A percentile compares a stretch with the other conserved stretches of the same genome.
phyloP scores from a whole-genome alignment of 2,329 filamentous ascomycete species.

The Claviceps monticola region DNA sequence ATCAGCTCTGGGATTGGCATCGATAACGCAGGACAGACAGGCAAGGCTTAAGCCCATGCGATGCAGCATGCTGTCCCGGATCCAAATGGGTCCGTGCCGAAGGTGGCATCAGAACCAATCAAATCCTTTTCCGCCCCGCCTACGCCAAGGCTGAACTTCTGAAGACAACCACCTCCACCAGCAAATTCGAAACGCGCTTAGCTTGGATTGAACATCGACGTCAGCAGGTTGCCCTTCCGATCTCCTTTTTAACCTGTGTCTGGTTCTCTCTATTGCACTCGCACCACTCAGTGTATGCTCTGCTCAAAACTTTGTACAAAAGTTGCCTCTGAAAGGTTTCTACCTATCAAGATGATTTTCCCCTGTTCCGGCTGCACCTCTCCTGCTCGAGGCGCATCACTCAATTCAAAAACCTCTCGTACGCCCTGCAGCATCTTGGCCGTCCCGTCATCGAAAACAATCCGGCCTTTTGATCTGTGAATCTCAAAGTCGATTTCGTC shows the following conservation, averaged over 20 bases:
- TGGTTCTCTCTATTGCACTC: background rate
- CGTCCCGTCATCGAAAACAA: constrained; percentile 50
- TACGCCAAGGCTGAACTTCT: constrained; percentile 9
- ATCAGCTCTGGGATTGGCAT: constrained; percentile 1
- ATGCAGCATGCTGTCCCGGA: constrained; percentile 14
- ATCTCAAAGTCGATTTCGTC: constrained; percentile 50
- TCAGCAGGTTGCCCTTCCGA: background rate
- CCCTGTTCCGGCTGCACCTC: constrained; percentile 22
- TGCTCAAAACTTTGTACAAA: constrained; percentile 32
- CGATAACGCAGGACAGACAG: constrained; percentile 12
- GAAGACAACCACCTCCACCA: constrained; percentile 1
- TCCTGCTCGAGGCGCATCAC: constrained; percentile 39
- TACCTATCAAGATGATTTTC: constrained; percentile 53
- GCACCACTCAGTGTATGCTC: constrained; percentile 11
- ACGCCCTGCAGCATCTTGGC: constrained; percentile 81
- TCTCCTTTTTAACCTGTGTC: background rate
- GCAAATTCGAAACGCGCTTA: no score
- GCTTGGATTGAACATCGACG: background rate
- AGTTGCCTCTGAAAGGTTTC: constrained; percentile 35
- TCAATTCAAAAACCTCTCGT: constrained; percentile 82
- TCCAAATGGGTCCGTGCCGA: constrained; percentile 27
- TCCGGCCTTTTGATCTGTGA: constrained; percentile 73
- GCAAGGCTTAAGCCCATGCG: constrained; percentile 12
- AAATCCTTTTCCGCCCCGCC: constrained; percentile 4
- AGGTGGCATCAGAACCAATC: constrained; percentile 15